Evolutionary conservation across 805 yeast species (phyloP), one percentile per base, ranked within the genome.

Genomic region (Saturnispora silvae): DNA sequence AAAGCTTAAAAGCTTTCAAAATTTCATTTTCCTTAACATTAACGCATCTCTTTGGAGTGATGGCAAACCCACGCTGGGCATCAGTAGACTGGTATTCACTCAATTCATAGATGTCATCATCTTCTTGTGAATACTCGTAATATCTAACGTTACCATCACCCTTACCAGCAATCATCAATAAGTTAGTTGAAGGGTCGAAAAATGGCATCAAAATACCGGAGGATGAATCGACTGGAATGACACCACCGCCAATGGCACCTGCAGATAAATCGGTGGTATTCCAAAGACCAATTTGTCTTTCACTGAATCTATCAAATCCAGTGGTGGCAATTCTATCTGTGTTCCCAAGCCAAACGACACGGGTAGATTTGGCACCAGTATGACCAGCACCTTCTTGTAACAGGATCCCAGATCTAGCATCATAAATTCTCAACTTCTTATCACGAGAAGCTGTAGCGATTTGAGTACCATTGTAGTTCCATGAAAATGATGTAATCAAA

Each of bases 81-180:
- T 84, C 94, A 3, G 77, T 72, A 3, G 96, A 85, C 43, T 78
- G 77, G 58, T 72, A 92, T 56, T 89, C 96, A n/a, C 95, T 82
- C 42, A 92, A 63, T 48, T 81, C 84, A 59, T 68, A 77, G 39
- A 92, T 67, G 51, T 77, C 81, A 51, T 89, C 96, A 50, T 82
- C 75, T 37, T 37, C 40, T 7, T 15, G 15, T 44, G 77, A 85
- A 57, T 72, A 85, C 64, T 92, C 98, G 54, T 66, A 92, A 62
- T 89, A 89, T 53, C 96, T 82, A 51, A 92, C 84, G 57, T 89
- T 92, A 50, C 97, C 97, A 59, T 92, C 98, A 58, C 96, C 96
- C 60, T 92, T 89, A 49, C 98, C 99, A 23, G 95, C 97, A 43
- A 92, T 64, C 53, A 81, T 92, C 42, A 92, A 67, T 41, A 87